Percentiles rank a stretch among this genome's conserved stretches.
These are phyloP conservation scores for Kodamaea sp. DNA, from an alignment of 1,139 yeast genomes.

Conservation along the genomic window DNA sequence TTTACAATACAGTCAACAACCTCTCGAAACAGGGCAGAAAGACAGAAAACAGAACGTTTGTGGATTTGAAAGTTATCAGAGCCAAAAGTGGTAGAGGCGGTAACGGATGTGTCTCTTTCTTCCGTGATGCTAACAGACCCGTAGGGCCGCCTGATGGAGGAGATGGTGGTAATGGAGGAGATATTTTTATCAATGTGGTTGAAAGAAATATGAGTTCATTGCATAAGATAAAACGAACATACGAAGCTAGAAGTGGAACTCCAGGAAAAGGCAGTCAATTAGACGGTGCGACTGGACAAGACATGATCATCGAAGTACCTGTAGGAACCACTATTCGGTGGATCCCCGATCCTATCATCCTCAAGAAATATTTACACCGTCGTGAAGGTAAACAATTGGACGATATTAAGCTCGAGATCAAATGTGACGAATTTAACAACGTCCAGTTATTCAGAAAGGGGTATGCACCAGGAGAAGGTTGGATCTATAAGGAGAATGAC, in stretches of 20 bases:
- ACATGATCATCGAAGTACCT: conserved; percentile 80
- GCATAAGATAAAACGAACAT: conserved; percentile 66
- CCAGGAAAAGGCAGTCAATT: conserved; percentile 74
- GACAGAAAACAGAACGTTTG: conserved; percentile 43
- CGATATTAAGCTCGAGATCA: conserved; percentile 29
- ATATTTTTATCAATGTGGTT: conserved; percentile 78
- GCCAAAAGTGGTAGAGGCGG: conserved; percentile 88
- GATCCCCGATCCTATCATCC: conserved; percentile 73
- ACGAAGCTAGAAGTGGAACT: conserved; percentile 71
- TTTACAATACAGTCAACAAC: conserved; percentile 27
- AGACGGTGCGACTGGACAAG: conserved; percentile 82
- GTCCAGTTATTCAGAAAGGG: conserved; percentile 62
- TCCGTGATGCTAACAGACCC: conserved; percentile 80
- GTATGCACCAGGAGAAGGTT: conserved; percentile 73
- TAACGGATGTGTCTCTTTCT: conserved; percentile 80
- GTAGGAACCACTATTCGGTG: conserved; percentile 86
- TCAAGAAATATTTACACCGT: conserved; percentile 37
- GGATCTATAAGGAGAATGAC: conserved; percentile 79
- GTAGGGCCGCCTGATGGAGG: conserved; percentile 98
- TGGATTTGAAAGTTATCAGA: conserved; percentile 67
- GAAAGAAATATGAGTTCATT: conserved; percentile 63
- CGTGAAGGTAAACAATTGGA: conserved; percentile 28
- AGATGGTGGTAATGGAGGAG: conserved; percentile 95
- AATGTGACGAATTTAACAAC: conserved; percentile 30
- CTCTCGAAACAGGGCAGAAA: conserved; percentile 33